phyloP scores from a whole-genome alignment of 768 basidiomycete species.

The Russula virescens region DNA sequence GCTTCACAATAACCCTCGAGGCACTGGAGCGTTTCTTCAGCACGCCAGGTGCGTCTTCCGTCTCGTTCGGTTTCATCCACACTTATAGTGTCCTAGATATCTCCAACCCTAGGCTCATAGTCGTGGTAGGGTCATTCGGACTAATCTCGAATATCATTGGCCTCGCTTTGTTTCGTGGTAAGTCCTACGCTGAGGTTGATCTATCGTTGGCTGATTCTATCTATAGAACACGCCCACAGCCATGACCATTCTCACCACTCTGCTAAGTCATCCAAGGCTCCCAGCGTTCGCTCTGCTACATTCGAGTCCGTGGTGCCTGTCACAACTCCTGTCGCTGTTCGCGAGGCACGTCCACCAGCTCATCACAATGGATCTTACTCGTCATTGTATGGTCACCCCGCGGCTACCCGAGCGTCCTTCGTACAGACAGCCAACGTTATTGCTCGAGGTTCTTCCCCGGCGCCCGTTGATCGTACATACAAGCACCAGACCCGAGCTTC shows the following conservation, averaged over 20 bases:
- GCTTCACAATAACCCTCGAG: slow-evolving; percentile 92
- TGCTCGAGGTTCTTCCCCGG: slow-evolving; percentile 47
- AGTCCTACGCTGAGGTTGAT: slow-evolving; percentile 25
- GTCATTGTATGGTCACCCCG: slow-evolving; percentile 70
- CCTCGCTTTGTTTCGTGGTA: slow-evolving; percentile 92
- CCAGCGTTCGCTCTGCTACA: slow-evolving; percentile 7
- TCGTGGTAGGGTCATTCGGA: slow-evolving; percentile 85
- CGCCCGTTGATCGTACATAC: slow-evolving; percentile 22
- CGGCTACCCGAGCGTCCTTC: slow-evolving; percentile 63
- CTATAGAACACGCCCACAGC: slow-evolving; percentile 28
- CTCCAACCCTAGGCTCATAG: slow-evolving; percentile 79
- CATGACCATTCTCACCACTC: slow-evolving; percentile 24
- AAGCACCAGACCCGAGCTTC: slow-evolving; percentile 27
- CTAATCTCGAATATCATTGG: slow-evolving; percentile 90
- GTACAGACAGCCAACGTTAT: slow-evolving; percentile 84
- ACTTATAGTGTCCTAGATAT: slow-evolving; percentile 52
- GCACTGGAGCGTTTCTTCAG: slow-evolving; percentile 87
- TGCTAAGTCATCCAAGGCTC: slow-evolving; percentile 12
- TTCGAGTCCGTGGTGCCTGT: neutral
- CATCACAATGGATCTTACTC: slow-evolving; percentile 43
- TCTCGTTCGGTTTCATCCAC: neutral
- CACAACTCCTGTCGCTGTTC: slow-evolving; percentile 28
- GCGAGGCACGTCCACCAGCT: slow-evolving; percentile 28
- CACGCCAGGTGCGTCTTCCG: slow-evolving; percentile 54
- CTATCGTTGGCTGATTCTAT: neutral